Base-by-base conservation (phyloP, 441 rosid species). In the Lepidium campestre region DNA sequence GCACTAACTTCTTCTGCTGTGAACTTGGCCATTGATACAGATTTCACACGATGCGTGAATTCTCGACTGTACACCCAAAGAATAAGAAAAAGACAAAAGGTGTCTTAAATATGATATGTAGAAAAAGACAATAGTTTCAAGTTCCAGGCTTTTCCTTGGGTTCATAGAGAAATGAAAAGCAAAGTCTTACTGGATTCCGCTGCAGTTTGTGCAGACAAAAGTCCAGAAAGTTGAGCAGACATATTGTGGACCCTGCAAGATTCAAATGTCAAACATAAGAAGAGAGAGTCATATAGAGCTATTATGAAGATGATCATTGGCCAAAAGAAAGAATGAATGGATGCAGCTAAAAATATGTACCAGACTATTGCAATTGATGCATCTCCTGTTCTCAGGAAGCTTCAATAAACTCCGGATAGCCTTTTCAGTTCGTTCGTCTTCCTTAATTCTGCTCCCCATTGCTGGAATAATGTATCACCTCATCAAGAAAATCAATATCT, bases 11-110 rank as follows among this genome's bases (percentile, higher is more conserved):
- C 97, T 63, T 94, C 96, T 32, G 81, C 74, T 18, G 79, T 85
- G 67, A 94, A 94, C 72, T 81, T 94, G 27, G 99, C 96, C 92
- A 89, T 89, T 4, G 97, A 94, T 49, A 94, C 67, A 6, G 97
- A 91, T 70, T 94, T 94, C 69, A 94, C 92, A 36, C 97, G 79
- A 75, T 88, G 98, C 4, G 96, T 89, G 62, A 94, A 94, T 62
- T 91, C 99, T 27, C 97, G 90, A 59, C 99, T 94, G 75, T 15
- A 49, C 14, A 55, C 42, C 34, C 36, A 62, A 13, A 55, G n/a
- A n/a, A n/a, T n/a, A 15, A 17, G 4, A 41, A 5, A 31, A n/a
- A 31, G 34, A 27, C 34, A 46, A 64, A 9, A 48, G n/a, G 29
- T 45, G 25, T 40, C 70, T 41, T 32, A 45, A 29, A 57, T 34